Base-by-base conservation (phyloP, 1,284 basidiomycete species). In the Moesziomyces aphidis region DNA sequence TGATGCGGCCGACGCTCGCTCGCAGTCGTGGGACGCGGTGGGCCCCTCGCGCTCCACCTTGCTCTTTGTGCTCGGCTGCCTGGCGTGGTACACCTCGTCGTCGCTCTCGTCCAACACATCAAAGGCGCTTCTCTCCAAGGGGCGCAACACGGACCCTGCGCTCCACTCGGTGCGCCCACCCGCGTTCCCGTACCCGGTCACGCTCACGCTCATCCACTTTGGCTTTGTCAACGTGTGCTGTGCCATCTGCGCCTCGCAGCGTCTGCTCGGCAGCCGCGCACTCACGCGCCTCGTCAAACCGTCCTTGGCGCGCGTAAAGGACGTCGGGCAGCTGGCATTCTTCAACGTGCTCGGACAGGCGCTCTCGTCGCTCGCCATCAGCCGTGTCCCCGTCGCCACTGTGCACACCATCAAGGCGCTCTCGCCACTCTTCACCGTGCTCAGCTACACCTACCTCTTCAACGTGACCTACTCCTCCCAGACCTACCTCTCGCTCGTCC, bases 141-240 rank as follows among this genome's bases (percentile, higher is more conserved):
- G 24, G 1, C 49, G 43, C 47, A 39, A 26, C 24, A 31, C 49
- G 28, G 51, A 3, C n/a, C 19, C 22, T 28, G 23, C 34, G 45
- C 31, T 34, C 13, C 31, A 47, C 22, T 21, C 54, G 1, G 19
- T 10, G n/a, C 22, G 39, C 26, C 78, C 75, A 28, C 82, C 89
- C 4, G 65, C 93, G 74, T 94, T 96, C 86, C 88, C 92, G 72
- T 92, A 95, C 86, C 90, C 94, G 28, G 88, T 96, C 84, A 92
- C 95, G 80, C 89, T 99, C 80, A 98, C 97, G n/a, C 92, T 98
- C 83, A 89, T 98, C 77, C 97, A 99, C 85, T 99, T 99, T 85
- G 93, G 90, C 73, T 97, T 98, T 83, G 92, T 98, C 57, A 92
- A 94, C 13, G 87, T 87, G 17, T 96, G 92, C 86, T 97, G 93